Conservation (phyloP, 1,139 yeast genomes). For the Magnusiomyces ingens region DNA sequence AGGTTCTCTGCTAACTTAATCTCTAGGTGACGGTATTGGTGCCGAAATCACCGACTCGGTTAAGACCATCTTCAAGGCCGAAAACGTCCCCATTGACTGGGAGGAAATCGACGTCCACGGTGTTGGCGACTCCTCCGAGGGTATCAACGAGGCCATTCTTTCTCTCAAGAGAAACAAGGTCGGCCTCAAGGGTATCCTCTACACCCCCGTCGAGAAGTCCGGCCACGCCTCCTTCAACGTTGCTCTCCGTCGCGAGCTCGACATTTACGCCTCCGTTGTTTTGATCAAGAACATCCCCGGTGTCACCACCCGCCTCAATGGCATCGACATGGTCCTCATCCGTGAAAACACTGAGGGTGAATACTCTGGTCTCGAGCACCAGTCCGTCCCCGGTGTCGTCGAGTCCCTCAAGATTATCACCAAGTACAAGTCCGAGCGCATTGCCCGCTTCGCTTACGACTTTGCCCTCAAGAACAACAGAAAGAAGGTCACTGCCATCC, state of each 20-base stretch:
- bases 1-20: not conserved
- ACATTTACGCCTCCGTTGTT: conserved; percentile 89
- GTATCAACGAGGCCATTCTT: conserved; percentile 80
- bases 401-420: conserved; percentile 95
- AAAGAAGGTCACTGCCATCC: conserved; percentile 90
- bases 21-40: conserved; percentile 83
- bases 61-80: conserved; percentile 77
- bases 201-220: conserved; percentile 73
- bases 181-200: conserved; percentile 93
- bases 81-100: conserved; percentile 88
- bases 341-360: conserved; percentile 99
- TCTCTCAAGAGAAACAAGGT: conserved; percentile 94
- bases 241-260: conserved; percentile 92
- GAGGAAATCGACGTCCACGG: conserved; percentile 89
- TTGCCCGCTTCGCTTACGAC: conserved; percentile 95
- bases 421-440: conserved; percentile 90
- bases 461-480: conserved; percentile 90
- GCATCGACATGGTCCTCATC: conserved; percentile 87
- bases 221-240: conserved; percentile 85
- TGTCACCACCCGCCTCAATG: conserved; percentile 79
- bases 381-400: conserved; percentile 95
- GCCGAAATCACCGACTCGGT: conserved; percentile 94
- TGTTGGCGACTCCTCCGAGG: conserved; percentile 47
- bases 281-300: conserved; percentile 93
- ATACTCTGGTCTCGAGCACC: conserved; percentile 97